Evolutionary conservation across 2,329 filamentous ascomycete species (phyloP).

Genomic region (Fusarium sp.): DNA sequence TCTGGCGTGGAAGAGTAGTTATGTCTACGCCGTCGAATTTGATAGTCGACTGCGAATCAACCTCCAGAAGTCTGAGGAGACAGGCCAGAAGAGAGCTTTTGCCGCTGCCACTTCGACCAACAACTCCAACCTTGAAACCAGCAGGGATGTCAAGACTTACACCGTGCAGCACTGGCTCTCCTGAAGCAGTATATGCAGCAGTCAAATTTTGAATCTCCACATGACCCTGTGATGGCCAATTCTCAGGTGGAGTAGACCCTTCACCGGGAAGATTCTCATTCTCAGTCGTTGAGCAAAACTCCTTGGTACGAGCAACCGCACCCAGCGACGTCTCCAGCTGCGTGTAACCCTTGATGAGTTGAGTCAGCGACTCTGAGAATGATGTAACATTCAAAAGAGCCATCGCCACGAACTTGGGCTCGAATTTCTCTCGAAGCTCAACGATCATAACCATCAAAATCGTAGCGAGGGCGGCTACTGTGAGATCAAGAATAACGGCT

Average conservation of each 20-base stretch:
- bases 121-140: constrained; percentile 58
- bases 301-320: constrained; percentile 27
- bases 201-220: constrained; percentile 50
- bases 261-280: constrained; percentile 8
- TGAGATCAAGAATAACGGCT: constrained; percentile 62
- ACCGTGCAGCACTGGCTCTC: constrained; percentile 48
- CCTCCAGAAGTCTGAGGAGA: constrained; percentile 64
- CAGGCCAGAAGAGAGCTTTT: constrained; percentile 58
- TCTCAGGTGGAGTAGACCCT: neutral
- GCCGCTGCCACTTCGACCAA: constrained; percentile 61
- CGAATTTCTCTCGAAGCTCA: constrained; percentile 43
- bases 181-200: constrained; percentile 50
- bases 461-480: constrained; percentile 61
- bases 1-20: constrained; percentile 39
- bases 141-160: constrained; percentile 51
- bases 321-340: constrained; percentile 44
- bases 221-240: constrained; percentile 21
- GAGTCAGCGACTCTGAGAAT: constrained; percentile 51
- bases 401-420: constrained; percentile 42
- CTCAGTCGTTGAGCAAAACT: constrained; percentile 21
- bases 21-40: constrained; percentile 61
- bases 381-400: constrained; percentile 50
- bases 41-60: constrained; percentile 57
- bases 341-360: constrained; percentile 54
- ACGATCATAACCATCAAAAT: constrained; percentile 63